Percentiles rank a stretch among this genome's conserved stretches.
phyloP scores from a whole-genome alignment of 2,329 filamentous ascomycete genomes.

The Plenodomus tracheiphilus region DNA sequence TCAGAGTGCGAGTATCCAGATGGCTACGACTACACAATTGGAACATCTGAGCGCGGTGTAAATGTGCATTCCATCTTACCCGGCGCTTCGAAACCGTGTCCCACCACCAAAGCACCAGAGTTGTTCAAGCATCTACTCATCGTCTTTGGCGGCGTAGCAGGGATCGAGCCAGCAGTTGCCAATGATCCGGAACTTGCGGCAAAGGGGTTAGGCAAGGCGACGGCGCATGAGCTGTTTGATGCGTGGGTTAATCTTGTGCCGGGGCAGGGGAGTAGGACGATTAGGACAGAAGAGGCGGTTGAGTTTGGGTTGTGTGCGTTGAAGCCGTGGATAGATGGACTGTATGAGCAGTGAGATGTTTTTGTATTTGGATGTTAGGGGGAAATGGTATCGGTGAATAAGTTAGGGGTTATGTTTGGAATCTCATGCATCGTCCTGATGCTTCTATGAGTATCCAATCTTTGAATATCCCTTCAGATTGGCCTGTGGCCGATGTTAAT shows the following conservation, averaged over 20 bases:
- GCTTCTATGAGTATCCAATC: no score
- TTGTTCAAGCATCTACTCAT: slow-evolving; percentile 73
- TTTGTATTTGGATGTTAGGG: no score
- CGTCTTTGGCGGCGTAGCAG: slow-evolving; percentile 79
- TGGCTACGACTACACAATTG: slow-evolving; percentile 82
- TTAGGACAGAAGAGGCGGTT: slow-evolving; percentile 81
- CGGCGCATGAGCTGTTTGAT: slow-evolving; percentile 75
- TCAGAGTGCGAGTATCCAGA: slow-evolving; percentile 74
- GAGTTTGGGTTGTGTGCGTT: slow-evolving; percentile 75
- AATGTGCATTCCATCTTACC: slow-evolving; percentile 47
- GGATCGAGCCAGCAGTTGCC: slow-evolving; percentile 73
- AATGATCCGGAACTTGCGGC: slow-evolving; percentile 62
- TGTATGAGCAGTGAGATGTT: slow-evolving; percentile 8
- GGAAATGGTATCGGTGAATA: not conserved
- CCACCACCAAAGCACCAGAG: slow-evolving; percentile 19
- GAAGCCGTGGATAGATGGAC: slow-evolving; percentile 49
- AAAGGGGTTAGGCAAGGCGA: slow-evolving; percentile 66
- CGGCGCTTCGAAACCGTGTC: slow-evolving; percentile 1
- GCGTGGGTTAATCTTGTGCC: slow-evolving; percentile 82
- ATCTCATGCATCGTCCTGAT: no score
- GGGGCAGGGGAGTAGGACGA: slow-evolving; percentile 78
- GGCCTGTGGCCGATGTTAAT: no score
- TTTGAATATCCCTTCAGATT: no score
- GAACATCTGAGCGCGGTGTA: slow-evolving; percentile 76
- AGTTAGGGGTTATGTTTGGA: no score